A percentile compares a stretch with the other conserved stretches of the same genome.
These are phyloP conservation scores for Brasenia schreberi DNA, from an alignment of 164 flowering plant genomes.

Conservation along the genomic window DNA sequence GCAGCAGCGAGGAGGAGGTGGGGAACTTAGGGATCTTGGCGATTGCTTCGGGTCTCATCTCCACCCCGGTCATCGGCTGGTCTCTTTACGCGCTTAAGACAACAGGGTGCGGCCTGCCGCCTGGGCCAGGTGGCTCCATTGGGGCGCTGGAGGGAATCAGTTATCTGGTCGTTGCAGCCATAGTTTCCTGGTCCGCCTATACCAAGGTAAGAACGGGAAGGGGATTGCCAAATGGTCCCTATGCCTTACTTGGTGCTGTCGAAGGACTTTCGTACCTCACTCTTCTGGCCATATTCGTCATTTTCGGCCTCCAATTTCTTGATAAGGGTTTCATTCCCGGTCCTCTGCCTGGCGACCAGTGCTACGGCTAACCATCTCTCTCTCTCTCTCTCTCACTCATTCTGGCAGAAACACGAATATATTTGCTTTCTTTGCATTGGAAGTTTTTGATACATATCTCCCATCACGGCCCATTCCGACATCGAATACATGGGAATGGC, in stretches of 20 bases:
- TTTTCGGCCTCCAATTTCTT: constrained; percentile 67
- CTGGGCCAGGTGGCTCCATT: constrained; percentile 87
- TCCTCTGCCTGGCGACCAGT: constrained; percentile 72
- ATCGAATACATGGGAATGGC: no score
- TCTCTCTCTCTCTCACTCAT: not conserved
- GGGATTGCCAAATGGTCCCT: constrained; percentile 83
- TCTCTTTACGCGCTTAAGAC: constrained; percentile 96
- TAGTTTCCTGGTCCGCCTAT: constrained; percentile 78
- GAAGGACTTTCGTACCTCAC: constrained; percentile 76
- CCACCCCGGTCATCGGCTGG: constrained; percentile 81
- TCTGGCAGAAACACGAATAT: no score
- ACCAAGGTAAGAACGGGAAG: constrained; percentile 79
- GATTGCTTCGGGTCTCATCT: constrained; percentile 56
- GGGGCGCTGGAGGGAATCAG: constrained; percentile 95
- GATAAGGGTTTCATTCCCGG: constrained; percentile 80
- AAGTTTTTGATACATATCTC: no score
- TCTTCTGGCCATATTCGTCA: constrained; percentile 50
- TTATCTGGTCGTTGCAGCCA: constrained; percentile 56
- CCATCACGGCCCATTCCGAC: no score
- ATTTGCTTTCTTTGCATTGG: no score
- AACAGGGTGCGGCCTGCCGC: constrained; percentile 94
- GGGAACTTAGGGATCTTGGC: constrained; percentile 35
- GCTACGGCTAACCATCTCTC: constrained; percentile 41
- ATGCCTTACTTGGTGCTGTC: constrained; percentile 79
- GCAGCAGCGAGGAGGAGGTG: constrained; percentile 16